Percentiles rank a stretch among this genome's conserved stretches.
phyloP scores from a whole-genome alignment of 225 moss, liverwort and hornwort species.

The Antitrichia curtipendula region DNA sequence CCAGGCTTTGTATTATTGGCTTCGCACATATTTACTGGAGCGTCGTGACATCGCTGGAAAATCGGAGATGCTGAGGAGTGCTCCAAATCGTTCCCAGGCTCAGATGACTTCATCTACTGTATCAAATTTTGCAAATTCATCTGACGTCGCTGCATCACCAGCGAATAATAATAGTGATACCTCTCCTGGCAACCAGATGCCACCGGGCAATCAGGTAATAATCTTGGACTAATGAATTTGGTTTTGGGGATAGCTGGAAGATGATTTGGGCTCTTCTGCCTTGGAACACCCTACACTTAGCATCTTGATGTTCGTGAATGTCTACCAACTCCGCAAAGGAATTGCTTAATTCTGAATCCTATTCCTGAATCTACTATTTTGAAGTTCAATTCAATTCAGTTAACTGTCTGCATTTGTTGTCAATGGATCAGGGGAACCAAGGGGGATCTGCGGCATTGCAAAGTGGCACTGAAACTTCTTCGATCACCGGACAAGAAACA shows the following conservation, averaged over 20 bases:
- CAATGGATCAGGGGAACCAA: constrained; percentile 45
- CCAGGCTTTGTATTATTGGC: constrained; percentile 98
- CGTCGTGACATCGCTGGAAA: constrained; percentile 94
- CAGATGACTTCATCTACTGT: constrained; percentile 47
- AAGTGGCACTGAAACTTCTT: constrained; percentile 41
- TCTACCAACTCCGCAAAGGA: background rate
- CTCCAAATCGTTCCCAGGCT: constrained; percentile 52
- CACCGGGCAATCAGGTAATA: constrained; percentile 37
- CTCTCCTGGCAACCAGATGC: constrained; percentile 32
- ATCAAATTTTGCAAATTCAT: constrained; percentile 39
- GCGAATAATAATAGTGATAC: constrained; percentile 35
- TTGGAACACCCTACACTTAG: background rate
- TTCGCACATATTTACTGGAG: constrained; percentile 91
- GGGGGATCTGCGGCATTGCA: constrained; percentile 48
- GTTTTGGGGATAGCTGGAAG: background rate
- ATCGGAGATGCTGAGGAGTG: constrained; percentile 57
- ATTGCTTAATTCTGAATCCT: background rate
- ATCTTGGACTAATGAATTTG: background rate
- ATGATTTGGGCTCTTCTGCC: background rate
- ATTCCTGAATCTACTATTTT: background rate
- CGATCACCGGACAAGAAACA: constrained; percentile 50
- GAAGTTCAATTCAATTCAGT: background rate
- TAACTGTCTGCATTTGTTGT: background rate
- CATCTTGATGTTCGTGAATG: background rate
- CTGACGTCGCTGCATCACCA: constrained; percentile 49